These are phyloP conservation scores for Xerocomellus dryophilus DNA, from an alignment of 768 basidiomycete genomes.

Conservation along the genomic window DNA sequence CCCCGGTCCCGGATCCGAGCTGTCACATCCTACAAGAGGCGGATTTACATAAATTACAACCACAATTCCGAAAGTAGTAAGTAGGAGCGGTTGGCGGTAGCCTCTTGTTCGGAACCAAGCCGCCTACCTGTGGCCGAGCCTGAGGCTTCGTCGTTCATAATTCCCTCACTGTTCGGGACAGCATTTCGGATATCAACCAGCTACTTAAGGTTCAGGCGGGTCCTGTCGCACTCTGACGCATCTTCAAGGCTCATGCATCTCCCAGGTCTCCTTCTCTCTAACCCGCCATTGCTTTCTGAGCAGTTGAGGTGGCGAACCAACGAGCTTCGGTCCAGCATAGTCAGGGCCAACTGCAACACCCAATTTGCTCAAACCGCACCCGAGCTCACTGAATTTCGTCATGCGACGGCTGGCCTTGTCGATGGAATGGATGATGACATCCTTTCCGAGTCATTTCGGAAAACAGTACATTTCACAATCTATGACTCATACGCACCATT, in stretches of 20 bases:
- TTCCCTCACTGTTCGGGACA: neutral
- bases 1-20: too few species aligned
- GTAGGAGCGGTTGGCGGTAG: too few species aligned
- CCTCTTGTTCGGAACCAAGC: too few species aligned
- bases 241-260: neutral
- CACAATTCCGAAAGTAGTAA: too few species aligned
- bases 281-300: neutral
- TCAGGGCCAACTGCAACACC: constrained; percentile 1
- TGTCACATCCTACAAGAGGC: too few species aligned
- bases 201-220: neutral
- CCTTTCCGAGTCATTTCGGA: constrained; percentile 8
- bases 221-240: neutral
- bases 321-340: neutral
- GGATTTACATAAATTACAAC: too few species aligned
- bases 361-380: constrained; percentile 4
- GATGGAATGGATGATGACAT: neutral
- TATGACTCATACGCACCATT: constrained; percentile 18
- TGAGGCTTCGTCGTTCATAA: too few species aligned
- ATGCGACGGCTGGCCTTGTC: neutral
- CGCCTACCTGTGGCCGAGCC: too few species aligned
- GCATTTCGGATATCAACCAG: neutral
- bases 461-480: constrained; percentile 11
- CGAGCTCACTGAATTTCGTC: constrained; percentile 6
- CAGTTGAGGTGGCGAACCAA: neutral
- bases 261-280: constrained; percentile 1